Evolutionary conservation across 805 yeast genomes (phyloP), one percentile per base, ranked within the genome.

Genomic region (Metschnikowia shivogae): DNA sequence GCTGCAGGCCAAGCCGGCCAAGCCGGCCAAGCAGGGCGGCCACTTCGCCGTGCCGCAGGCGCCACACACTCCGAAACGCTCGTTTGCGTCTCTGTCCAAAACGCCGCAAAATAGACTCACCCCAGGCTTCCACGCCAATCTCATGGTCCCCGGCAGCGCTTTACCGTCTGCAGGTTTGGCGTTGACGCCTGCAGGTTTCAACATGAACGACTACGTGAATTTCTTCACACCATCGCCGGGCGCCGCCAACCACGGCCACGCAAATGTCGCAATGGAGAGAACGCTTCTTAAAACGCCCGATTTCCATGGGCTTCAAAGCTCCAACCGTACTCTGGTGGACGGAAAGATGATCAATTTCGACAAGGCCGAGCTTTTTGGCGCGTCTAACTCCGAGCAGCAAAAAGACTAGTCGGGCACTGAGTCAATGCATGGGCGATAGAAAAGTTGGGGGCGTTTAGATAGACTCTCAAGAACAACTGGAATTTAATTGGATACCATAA

Each of bases 161-260:
- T 57, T 70, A 31, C 76, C 75, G 3, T 69, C 74, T 2, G 65
- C 68, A 1, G 75, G 75, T 0, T 55, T 71, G 34, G 71, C 74
- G 11, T 70, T 73, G 28, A 63, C 76, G 7, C 84, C 86, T 0
- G 84, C 84, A 1, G 85, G 84, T 2, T 86, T 87, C 67, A 86
- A 87, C 62, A 80, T 87, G 82, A 82, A 80, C 59, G 96, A 87
- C 60, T 87, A 86, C 60, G 84, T 88, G 32, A 84, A 87, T 59
- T 74, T 85, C 50, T 82, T 83, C 59, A 81, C 90, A 1, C 93
- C 93, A 3, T 80, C 86, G 8, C 86, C 86, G 2, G 70, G 72
- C 5, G 87, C 75, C 52, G 88, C 93, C 10, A 54, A 49, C 3
- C 34, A 45, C 4, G 43, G 46, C 6, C 48, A 45, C 32, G 42